Conservation (phyloP, 352 stramenopile genomes). For the Phytophthora meadii region DNA sequence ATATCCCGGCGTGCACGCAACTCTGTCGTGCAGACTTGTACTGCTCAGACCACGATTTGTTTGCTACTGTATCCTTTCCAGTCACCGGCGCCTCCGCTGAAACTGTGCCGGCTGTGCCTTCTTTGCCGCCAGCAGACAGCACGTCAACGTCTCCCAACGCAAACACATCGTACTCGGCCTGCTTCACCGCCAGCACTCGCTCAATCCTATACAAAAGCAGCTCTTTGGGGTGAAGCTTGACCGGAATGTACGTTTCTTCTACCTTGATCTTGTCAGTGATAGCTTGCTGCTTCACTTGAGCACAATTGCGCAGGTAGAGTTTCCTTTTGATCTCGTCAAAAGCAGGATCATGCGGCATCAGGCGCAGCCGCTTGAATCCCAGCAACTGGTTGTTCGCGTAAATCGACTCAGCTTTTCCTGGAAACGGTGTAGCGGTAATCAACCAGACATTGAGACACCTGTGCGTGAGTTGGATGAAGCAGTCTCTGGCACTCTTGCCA, state of each 20-base stretch:
- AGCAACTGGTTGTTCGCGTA: slow-evolving; percentile 91
- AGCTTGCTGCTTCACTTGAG: slow-evolving; percentile 81
- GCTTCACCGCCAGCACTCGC: slow-evolving; percentile 49
- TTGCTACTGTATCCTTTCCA: slow-evolving; percentile 16
- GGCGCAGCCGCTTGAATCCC: slow-evolving; percentile 77
- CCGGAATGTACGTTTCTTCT: slow-evolving; percentile 74
- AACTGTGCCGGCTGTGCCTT: slow-evolving; percentile 14
- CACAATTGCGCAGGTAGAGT: slow-evolving; percentile 86
- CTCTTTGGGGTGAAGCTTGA: slow-evolving; percentile 75
- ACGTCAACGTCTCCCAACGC: slow-evolving; percentile 54
- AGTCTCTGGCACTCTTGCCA: slow-evolving; percentile 77
- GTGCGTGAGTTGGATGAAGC: slow-evolving; percentile 85
- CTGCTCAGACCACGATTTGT: slow-evolving; percentile 48
- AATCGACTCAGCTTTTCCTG: slow-evolving; percentile 78
- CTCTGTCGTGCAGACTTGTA: slow-evolving; percentile 66
- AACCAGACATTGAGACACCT: slow-evolving; percentile 84
- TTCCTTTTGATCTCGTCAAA: slow-evolving; percentile 91
- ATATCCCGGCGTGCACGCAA: slow-evolving; percentile 76
- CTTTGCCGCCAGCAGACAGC: slow-evolving; percentile 33
- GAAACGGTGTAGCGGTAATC: slow-evolving; percentile 87
- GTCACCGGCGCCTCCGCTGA: slow-evolving; percentile 8
- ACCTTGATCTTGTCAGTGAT: slow-evolving; percentile 84
- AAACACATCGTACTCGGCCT: slow-evolving; percentile 45
- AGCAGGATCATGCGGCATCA: slow-evolving; percentile 70
- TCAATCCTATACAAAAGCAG: slow-evolving; percentile 80